Conservation (phyloP, 2,329 filamentous ascomycete species). For the Rutstroemia sp. region DNA sequence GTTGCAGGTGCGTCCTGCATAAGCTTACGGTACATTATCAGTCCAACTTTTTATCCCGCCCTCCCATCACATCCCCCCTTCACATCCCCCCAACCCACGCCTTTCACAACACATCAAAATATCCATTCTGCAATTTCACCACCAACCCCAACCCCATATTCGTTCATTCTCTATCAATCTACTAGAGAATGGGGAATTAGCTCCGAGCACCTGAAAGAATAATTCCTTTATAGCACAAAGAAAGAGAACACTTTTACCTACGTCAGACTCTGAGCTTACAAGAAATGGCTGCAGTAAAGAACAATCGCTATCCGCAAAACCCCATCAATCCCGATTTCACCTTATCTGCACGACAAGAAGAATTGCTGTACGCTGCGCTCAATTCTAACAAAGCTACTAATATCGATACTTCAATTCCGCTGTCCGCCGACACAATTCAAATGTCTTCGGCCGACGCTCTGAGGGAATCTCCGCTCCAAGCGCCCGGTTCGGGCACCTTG, state of each 20-base stretch:
- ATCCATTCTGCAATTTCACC: neutral
- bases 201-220: neutral
- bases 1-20: neutral
- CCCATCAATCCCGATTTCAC: slow-evolving; percentile 50
- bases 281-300: neutral
- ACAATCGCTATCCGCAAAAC: neutral
- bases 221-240: neutral
- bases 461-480: slow-evolving; percentile 40
- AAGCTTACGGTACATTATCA: neutral
- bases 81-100: neutral
- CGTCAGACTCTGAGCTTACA: neutral
- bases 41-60: neutral
- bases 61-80: neutral
- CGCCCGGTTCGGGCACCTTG: slow-evolving; percentile 38
- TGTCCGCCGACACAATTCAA: slow-evolving; percentile 34
- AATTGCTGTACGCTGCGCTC: slow-evolving; percentile 66
- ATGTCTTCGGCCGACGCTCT: slow-evolving; percentile 42
- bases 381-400: slow-evolving; percentile 51
- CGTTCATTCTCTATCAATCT: neutral
- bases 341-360: slow-evolving; percentile 70
- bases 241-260: neutral
- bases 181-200: neutral
- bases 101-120: neutral
- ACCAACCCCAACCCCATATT: neutral
- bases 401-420: slow-evolving; percentile 20